Base-by-base conservation (phyloP, 257 asterid species). In the Penstemon barbatus region DNA sequence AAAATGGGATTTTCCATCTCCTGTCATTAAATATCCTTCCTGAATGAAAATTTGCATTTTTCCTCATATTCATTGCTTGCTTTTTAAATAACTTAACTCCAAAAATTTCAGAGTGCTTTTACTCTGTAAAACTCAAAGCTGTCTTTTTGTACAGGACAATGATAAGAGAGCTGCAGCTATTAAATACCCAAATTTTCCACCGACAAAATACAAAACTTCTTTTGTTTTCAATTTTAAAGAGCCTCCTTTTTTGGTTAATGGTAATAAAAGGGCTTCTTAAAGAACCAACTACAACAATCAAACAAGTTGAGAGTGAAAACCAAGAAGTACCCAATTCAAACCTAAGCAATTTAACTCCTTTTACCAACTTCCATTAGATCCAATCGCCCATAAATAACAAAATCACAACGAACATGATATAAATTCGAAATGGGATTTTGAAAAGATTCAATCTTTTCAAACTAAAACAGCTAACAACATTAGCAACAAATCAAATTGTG, bases 1-100 rank as follows among this genome's bases (percentile, higher is more conserved):
- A 84, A 74, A 90, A 90, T 6, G 97, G 97, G 44, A 88, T 49
- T 78, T 78, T 93, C 99, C 99, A 90, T 75, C 85, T 86, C 70
- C 96, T 81, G 71, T 90, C 97, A 74, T 78, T 76, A 71, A 85
- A 90, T 38, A 75, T 66, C 79, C 96, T 90, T 66, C 94, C 95
- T 8, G 91, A 75, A 62, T 85, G 86, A 73, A 74, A 75, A 80
- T 71, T 76, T 19, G n/a, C 84, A 77, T 79, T 77, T 71, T 82
- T 90, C 80, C 95, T 87, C 86, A 86, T 81, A 18, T 74, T 76
- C 78, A 73, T 58, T 10, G 41, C 54, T 59, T 8, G 3, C 59
- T 11, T 67, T 57, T 38, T 43, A 15, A 45, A 57, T 25, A 46
- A 65, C 12, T 52, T 46, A 19, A 52, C 37, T 40, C 25, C 49